Conservation (phyloP, 2,329 filamentous ascomycete species). For the Amauroascus verrucosus region DNA sequence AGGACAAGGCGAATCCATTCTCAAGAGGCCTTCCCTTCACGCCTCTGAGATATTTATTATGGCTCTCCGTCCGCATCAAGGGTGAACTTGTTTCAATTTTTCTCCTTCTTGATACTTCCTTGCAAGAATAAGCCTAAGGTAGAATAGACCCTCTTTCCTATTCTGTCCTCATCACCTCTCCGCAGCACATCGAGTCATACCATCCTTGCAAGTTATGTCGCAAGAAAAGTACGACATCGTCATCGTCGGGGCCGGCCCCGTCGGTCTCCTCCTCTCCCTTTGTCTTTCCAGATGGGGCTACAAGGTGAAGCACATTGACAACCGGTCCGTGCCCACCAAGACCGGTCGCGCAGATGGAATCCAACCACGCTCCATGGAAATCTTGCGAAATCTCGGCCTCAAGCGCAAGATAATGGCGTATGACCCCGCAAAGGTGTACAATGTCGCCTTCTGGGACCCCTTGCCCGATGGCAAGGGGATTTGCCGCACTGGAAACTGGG, state of each 20-base stretch:
- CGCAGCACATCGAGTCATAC: not conserved
- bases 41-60: not conserved
- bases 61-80: not conserved
- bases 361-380: constrained; percentile 36
- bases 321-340: constrained; percentile 32
- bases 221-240: constrained; percentile 56
- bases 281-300: constrained; percentile 88
- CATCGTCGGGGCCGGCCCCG: constrained; percentile 75
- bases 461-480: constrained; percentile 44
- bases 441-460: constrained; percentile 58
- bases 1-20: not conserved
- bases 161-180: not conserved
- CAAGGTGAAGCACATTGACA: constrained; percentile 70
- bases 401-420: constrained; percentile 34
- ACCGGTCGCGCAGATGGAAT: constrained; percentile 38
- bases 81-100: not conserved
- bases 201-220: not conserved
- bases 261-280: constrained; percentile 76
- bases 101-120: not conserved
- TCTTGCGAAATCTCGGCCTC: constrained; percentile 35
- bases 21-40: not conserved
- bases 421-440: constrained; percentile 69
- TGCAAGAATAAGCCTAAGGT: not conserved
- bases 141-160: not conserved
- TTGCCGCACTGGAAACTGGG: constrained; percentile 58